phyloP scores from a whole-genome alignment of 495 filamentous ascomycete genomes.

The Tuber indicum region DNA sequence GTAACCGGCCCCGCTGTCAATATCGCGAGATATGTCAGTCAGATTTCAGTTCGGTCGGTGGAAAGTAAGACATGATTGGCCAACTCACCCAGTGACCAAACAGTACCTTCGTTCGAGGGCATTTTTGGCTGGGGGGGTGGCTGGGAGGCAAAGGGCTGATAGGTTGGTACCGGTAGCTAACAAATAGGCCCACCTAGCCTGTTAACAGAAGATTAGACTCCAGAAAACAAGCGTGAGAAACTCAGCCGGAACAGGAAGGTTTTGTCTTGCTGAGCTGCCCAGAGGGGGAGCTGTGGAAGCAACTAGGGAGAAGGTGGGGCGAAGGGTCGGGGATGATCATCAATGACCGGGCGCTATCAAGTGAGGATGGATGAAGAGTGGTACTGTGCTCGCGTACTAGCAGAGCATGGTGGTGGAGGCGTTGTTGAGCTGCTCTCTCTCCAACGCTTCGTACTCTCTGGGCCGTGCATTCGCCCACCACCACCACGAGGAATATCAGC shows the following conservation, averaged over 20 bases:
- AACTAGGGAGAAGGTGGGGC: conserved; percentile 10
- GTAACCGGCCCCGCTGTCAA: conserved; percentile 83
- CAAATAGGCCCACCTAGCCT: neutral
- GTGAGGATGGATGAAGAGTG: conserved; percentile 17
- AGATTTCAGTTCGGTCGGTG: conserved; percentile 11
- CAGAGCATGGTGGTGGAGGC: conserved; percentile 22
- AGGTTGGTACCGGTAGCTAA: conserved; percentile 1
- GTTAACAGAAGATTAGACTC: neutral
- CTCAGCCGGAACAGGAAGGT: neutral
- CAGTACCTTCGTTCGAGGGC: conserved; percentile 59
- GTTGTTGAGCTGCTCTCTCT: conserved; percentile 12
- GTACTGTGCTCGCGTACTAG: conserved; percentile 6
- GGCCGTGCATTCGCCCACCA: neutral
- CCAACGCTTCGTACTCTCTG: neutral
- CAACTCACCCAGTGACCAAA: conserved; percentile 78
- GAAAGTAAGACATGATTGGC: conserved; percentile 8
- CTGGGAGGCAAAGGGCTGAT: conserved; percentile 8
- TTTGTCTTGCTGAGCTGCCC: conserved; percentile 1
- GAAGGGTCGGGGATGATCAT: conserved; percentile 23
- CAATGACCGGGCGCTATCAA: conserved; percentile 27
- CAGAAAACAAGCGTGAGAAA: neutral
- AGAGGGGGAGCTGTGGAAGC: conserved; percentile 4
- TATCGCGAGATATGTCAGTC: conserved; percentile 16
- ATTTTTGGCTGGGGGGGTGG: conserved; percentile 48
- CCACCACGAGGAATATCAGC: neutral